Evolutionary conservation across 2,329 filamentous ascomycete genomes (phyloP).

Genomic region (Colletotrichum caudatum): DNA sequence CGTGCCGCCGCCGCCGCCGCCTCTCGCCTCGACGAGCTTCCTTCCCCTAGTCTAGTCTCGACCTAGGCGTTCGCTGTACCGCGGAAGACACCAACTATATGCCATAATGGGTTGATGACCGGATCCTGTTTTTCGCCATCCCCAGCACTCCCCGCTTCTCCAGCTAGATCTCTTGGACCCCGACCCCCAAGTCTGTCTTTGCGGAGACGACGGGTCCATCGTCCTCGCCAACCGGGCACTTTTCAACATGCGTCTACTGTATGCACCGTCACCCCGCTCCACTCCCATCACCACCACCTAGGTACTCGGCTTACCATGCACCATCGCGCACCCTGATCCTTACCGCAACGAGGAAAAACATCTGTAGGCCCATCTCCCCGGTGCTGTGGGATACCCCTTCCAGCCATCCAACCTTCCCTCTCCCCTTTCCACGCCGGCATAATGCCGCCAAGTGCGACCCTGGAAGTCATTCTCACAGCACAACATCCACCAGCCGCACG

Average conservation of each 20-base stretch:
- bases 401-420: background rate
- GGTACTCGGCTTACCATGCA: constrained; percentile 16
- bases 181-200: constrained; percentile 34
- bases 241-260: constrained; percentile 19
- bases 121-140: constrained; percentile 5
- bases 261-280: constrained; percentile 14
- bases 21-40: constrained; percentile 21
- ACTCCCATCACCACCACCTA: constrained; percentile 15
- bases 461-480: background rate
- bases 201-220: constrained; percentile 34
- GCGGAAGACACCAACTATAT: background rate
- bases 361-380: constrained; percentile 32
- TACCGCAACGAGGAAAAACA: constrained; percentile 25
- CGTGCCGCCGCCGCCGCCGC: constrained; percentile 2
- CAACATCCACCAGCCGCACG: background rate
- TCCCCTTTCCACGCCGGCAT: constrained; percentile 11
- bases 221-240: constrained; percentile 23
- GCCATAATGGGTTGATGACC: background rate
- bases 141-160: constrained; percentile 23
- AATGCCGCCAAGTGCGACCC: constrained; percentile 18
- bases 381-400: constrained; percentile 26
- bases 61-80: constrained; percentile 12
- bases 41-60: background rate
- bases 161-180: constrained; percentile 25
- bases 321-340: constrained; percentile 9